Evolutionary conservation across 2,329 filamentous ascomycete genomes (phyloP), one percentile per base, ranked within the genome.

Genomic region (Lachnellula cervina): DNA sequence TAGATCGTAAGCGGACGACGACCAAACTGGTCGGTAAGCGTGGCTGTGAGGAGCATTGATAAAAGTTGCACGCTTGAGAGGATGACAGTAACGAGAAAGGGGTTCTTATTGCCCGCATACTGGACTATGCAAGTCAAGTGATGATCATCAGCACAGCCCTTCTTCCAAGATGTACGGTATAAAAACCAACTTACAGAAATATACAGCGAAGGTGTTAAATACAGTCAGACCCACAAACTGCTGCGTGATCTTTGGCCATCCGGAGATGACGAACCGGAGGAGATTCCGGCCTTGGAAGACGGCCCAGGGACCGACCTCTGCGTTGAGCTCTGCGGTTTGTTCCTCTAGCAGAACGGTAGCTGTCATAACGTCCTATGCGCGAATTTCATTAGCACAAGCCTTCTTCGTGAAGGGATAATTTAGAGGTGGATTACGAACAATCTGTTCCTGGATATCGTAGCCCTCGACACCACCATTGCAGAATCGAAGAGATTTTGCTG

Each of bases 21-120:
- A 19, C 69, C 69, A 16, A 74, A 38, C 17, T 61, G 61, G 53
- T 74, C 71, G 3, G 73, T 73, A 1, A 69, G 59, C 0, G 64
- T 60, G 7, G 70, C 65, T 0, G 71, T 74, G 17, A 69, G n/a
- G 19, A 75, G 59, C 66, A 76, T 73, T 0, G 74, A 74, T 5
- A 76, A 59, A 3, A 77, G 62, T 52, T 75, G 73, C 0, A 75
- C 71, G 44, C 70, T 73, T 1, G 71, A 71, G 1, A 74, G 62
- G 43, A 76, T 75, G 38, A 75, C 64, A 0, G 72, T 76, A 5
- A 76, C 73, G 49, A 70, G 63, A 61, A 76, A 76, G 0, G 73
- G 73, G 48, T 76, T 67, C 14, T 70, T 67, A 62, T 67, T 72
- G 1, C 73, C 74, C 2, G 73, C 73, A 38, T 72, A 68, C 66